Conservation (phyloP, 495 filamentous ascomycete genomes). For the Friedmanniomyces simplex region DNA sequence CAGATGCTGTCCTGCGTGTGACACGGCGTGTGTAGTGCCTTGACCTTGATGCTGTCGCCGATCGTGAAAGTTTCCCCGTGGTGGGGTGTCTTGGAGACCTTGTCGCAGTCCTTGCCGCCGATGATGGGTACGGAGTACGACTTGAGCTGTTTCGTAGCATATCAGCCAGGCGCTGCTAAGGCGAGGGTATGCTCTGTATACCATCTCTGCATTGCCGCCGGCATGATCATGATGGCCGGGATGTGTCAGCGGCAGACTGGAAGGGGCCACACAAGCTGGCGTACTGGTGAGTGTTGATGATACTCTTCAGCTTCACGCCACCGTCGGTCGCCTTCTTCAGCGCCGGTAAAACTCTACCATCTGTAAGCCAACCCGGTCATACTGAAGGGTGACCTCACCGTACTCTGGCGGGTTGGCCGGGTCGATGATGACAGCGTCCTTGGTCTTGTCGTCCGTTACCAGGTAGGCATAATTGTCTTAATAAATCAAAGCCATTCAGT, state of each 20-base stretch:
- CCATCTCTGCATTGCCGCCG: slow-evolving; percentile 77
- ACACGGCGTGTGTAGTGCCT: slow-evolving; percentile 87
- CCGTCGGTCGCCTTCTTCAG: slow-evolving; percentile 59
- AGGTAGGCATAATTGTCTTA: slow-evolving; percentile 42
- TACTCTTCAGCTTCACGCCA: slow-evolving; percentile 71
- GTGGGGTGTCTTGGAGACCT: slow-evolving; percentile 60
- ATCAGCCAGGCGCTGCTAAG: too few relatives aligned
- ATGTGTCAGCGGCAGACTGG: slow-evolving; percentile 2
- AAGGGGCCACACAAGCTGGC: slow-evolving; percentile 20
- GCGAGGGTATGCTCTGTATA: slow-evolving; percentile 22
- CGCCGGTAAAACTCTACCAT: slow-evolving; percentile 63
- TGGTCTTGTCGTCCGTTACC: slow-evolving; percentile 78
- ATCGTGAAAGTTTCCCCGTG: slow-evolving; percentile 74
- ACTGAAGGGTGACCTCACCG: slow-evolving; percentile 21
- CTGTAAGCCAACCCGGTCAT: too few relatives aligned
- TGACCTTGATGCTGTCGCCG: slow-evolving; percentile 70
- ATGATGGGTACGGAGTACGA: slow-evolving; percentile 61
- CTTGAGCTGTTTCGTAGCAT: slow-evolving; percentile 44
- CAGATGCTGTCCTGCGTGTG: slow-evolving; percentile 98
- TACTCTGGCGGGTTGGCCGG: slow-evolving; percentile 90
- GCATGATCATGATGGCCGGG: slow-evolving; percentile 87
- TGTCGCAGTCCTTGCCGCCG: slow-evolving; percentile 77
- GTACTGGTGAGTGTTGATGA: slow-evolving; percentile 96
- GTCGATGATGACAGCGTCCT: slow-evolving; percentile 90
- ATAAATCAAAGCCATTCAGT: too few relatives aligned